Evolutionary conservation across 176 grass and related monocot species (phyloP).

Genomic region (Themeda triandra): DNA sequence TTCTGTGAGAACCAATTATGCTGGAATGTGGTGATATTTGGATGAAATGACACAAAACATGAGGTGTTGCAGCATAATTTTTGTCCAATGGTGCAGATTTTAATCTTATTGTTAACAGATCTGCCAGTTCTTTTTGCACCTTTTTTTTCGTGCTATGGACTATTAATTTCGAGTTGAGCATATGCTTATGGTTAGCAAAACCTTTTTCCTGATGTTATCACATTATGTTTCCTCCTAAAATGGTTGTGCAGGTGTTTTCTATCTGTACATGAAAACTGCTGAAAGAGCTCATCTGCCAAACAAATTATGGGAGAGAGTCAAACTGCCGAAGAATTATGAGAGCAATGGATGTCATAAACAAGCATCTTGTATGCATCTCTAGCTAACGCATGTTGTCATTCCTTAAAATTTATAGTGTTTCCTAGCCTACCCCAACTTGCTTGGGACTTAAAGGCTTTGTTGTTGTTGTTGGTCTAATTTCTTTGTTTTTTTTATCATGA

Average conservation of each 20-base stretch:
- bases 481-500: neutral
- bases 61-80: neutral
- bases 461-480: neutral
- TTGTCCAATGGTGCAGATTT: neutral
- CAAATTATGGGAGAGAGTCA: conserved; percentile 92
- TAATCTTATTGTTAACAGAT: neutral
- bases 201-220: neutral
- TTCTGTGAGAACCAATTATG: neutral
- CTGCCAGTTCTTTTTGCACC: neutral
- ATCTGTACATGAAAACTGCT: conserved; percentile 97
- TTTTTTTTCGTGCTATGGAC: neutral
- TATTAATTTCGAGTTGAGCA: neutral
- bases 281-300: conserved; percentile 96
- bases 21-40: neutral
- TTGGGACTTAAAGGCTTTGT: too few relatives aligned
- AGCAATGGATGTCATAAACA: conserved; percentile 79
- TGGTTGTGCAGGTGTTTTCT: conserved; percentile 71
- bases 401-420: neutral
- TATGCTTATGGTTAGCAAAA: neutral
- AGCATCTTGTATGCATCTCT: conserved; percentile 62
- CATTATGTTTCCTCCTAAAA: neutral
- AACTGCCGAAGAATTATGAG: conserved; percentile 90
- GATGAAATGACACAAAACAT: conserved; percentile 8
- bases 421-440: too few relatives aligned
- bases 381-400: too few relatives aligned